Evolutionary conservation across 2,329 filamentous ascomycete genomes (phyloP).

Genomic region (Sclerotinia trifoliorum): DNA sequence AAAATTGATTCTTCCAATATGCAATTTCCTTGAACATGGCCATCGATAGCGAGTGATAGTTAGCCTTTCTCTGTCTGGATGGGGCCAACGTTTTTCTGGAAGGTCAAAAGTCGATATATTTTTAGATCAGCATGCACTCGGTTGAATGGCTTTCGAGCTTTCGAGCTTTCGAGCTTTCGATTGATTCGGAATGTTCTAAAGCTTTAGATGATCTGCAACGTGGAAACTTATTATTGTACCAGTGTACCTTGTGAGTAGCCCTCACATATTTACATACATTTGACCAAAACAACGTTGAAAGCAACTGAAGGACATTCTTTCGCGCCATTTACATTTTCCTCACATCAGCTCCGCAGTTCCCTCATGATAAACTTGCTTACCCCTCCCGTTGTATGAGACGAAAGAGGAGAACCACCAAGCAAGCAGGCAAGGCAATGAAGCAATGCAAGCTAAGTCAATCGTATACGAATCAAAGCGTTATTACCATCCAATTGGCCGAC

Average conservation of each 20-base stretch:
- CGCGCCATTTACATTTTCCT: not conserved
- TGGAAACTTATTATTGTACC: not conserved
- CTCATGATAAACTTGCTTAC: constrained; percentile 2
- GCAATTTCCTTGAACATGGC: constrained; percentile 11
- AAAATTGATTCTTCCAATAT: constrained; percentile 12
- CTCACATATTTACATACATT: not conserved
- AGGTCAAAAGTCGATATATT: not conserved
- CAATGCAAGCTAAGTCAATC: not conserved
- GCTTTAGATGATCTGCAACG: constrained; percentile 5
- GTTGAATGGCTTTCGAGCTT: not conserved
- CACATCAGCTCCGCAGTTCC: not conserved
- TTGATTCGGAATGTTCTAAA: constrained; percentile 13
- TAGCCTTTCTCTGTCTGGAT: not conserved
- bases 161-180: too few relatives aligned
- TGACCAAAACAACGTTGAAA: not conserved
- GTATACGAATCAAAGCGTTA: not conserved
- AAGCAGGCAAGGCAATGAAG: not conserved
- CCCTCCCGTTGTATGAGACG: constrained; percentile 1
- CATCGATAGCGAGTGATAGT: constrained; percentile 7
- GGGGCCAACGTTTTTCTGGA: constrained; percentile 2
- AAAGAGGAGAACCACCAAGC: not conserved
- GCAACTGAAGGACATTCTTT: not conserved
- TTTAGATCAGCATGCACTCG: constrained; percentile 3
- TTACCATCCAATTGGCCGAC: not conserved
- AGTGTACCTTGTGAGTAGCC: not conserved